Conservation (phyloP, 164 flowering plant genomes). For the Stephania yunnanensis region DNA sequence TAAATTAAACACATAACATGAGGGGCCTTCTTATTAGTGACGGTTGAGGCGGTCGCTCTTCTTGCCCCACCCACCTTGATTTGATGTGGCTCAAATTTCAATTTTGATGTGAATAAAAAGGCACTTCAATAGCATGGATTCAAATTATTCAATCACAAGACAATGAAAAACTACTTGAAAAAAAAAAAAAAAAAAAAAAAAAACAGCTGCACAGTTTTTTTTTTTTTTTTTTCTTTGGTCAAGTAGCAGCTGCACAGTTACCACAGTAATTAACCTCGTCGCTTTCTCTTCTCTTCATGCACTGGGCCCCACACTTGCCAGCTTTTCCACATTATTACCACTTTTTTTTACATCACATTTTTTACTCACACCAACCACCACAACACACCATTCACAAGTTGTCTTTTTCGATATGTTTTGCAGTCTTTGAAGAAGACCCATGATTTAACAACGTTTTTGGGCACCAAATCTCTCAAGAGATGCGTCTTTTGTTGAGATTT, state of each 20-base stretch:
- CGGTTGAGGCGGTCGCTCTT: too few relatives aligned
- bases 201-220: too few relatives aligned
- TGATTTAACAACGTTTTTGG: background rate
- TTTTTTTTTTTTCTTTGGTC: too few relatives aligned
- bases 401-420: background rate
- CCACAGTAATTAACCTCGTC: background rate
- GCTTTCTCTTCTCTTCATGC: background rate
- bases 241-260: background rate
- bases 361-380: background rate
- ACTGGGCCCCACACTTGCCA: background rate
- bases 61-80: too few relatives aligned
- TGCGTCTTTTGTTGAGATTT: background rate
- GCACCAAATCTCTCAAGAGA: background rate
- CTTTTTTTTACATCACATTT: background rate
- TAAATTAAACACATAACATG: too few relatives aligned
- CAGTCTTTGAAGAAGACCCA: background rate
- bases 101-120: constrained; percentile 1
- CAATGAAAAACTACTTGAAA: background rate
- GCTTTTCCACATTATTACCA: background rate
- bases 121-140: background rate
- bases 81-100: background rate
- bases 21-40: too few relatives aligned
- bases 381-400: background rate
- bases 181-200: background rate
- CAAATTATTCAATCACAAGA: background rate